Evolutionary conservation across 768 basidiomycete genomes (phyloP).

Genomic region (Leccinum subtestaceum): DNA sequence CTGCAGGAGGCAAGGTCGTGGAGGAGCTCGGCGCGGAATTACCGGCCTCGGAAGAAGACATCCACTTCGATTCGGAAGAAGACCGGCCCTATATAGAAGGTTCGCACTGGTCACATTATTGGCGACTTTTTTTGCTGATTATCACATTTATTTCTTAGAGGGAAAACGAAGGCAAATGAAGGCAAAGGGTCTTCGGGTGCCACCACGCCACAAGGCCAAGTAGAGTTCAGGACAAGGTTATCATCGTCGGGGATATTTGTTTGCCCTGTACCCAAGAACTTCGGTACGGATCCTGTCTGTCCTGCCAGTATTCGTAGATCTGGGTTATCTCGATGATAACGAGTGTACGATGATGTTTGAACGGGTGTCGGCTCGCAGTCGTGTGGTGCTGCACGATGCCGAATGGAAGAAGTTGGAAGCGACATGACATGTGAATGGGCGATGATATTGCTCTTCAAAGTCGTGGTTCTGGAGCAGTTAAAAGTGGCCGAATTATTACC

Average conservation of each 20-base stretch:
- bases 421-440: neutral
- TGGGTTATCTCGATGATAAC: neutral
- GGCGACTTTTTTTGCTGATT: neutral
- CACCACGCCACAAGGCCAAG: constrained; percentile 44
- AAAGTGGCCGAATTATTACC: neutral
- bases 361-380: neutral
- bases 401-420: neutral
- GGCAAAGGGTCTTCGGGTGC: constrained; percentile 68
- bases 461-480: neutral
- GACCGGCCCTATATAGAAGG: constrained; percentile 79
- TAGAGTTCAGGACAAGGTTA: constrained; percentile 23
- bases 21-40: constrained; percentile 26
- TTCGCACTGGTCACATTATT: constrained; percentile 36
- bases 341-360: constrained; percentile 10
- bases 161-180: constrained; percentile 74
- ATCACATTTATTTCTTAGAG: constrained; percentile 40
- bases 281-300: neutral
- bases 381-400: neutral
- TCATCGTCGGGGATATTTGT: constrained; percentile 1
- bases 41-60: constrained; percentile 30
- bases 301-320: neutral
- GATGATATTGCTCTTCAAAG: neutral
- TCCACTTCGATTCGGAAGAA: constrained; percentile 71
- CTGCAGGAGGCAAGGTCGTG: constrained; percentile 26
- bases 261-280: constrained; percentile 4